phyloP scores from a whole-genome alignment of 176 grass and related monocot genomes.

The Ananas comosus region DNA sequence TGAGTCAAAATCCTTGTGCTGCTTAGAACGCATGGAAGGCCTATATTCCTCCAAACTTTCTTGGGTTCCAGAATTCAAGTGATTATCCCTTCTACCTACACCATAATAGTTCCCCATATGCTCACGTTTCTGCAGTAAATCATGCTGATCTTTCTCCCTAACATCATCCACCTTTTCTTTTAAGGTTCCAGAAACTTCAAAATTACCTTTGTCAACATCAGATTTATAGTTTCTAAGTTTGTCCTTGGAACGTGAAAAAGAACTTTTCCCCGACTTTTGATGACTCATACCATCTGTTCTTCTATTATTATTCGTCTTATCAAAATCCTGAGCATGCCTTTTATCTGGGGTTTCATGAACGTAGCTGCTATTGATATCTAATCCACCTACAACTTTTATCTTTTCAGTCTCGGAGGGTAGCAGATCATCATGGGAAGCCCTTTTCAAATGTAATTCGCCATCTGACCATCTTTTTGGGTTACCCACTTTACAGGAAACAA shows the following conservation, averaged over 20 bases:
- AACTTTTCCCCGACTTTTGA: slow-evolving; percentile 20
- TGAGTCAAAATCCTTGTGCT: slow-evolving; percentile 15
- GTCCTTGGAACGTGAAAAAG: slow-evolving; percentile 22
- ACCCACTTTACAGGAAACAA: background rate
- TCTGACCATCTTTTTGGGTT: slow-evolving; percentile 1
- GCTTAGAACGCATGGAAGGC: slow-evolving; percentile 29
- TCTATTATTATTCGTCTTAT: background rate
- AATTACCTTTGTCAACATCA: slow-evolving; percentile 22
- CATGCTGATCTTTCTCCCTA: slow-evolving; percentile 4
- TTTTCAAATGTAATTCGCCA: background rate
- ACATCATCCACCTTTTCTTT: slow-evolving; percentile 9
- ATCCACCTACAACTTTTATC: background rate
- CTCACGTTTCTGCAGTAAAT: slow-evolving; percentile 40
- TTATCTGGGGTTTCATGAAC: slow-evolving; percentile 25
- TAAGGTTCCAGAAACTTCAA: slow-evolving; percentile 22
- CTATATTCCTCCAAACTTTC: slow-evolving; percentile 11
- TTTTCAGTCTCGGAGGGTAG: background rate
- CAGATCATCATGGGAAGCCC: background rate
- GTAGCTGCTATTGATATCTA: slow-evolving; percentile 26
- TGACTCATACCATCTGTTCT: background rate
- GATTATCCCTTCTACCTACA: slow-evolving; percentile 32
- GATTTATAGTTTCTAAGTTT: slow-evolving; percentile 21
- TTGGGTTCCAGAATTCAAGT: slow-evolving; percentile 35
- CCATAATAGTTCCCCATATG: slow-evolving; percentile 20
- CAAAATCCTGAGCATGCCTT: slow-evolving; percentile 14